These are phyloP conservation scores for Cinnamomum chago DNA, from an alignment of 164 flowering plant genomes.

Conservation along the genomic window DNA sequence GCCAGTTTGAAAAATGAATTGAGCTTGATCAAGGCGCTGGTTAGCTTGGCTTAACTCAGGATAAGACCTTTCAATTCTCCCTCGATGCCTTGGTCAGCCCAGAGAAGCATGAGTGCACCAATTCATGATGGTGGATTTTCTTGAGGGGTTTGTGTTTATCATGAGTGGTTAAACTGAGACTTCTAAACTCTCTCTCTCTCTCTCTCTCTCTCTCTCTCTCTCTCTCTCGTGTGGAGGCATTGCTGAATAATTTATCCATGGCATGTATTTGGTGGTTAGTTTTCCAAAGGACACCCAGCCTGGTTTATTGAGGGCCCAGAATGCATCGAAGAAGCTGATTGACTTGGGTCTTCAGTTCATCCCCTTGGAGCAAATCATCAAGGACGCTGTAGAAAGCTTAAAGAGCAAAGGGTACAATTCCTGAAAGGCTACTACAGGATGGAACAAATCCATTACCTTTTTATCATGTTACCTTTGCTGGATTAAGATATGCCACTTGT, in stretches of 20 bases:
- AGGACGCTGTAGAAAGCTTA: conserved; percentile 70
- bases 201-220: too few species aligned
- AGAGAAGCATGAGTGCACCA: too few species aligned
- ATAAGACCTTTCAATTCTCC: too few species aligned
- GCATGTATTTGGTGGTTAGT: conserved; percentile 22
- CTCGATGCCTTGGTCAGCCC: too few species aligned
- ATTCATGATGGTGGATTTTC: too few species aligned
- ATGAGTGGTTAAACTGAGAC: too few species aligned
- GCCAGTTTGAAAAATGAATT: too few species aligned
- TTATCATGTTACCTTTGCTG: not conserved
- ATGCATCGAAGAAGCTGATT: conserved; percentile 64
- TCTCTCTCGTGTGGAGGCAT: not conserved
- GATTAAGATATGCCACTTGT: not conserved
- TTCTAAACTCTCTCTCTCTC: too few species aligned
- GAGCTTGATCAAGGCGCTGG: too few species aligned
- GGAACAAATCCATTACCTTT: not conserved
- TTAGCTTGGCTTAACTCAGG: too few species aligned
- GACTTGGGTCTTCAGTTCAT: conserved; percentile 71
- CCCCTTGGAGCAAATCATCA: conserved; percentile 84
- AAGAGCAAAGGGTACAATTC: conserved; percentile 63
- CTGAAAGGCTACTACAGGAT: conserved; percentile 17
- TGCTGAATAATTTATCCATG: not conserved
- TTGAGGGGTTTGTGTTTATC: too few species aligned
- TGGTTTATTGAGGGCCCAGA: conserved; percentile 55
- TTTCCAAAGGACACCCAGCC: conserved; percentile 79